A percentile compares a stretch with the other conserved stretches of the same genome.
These are phyloP conservation scores for Heritiera fomes DNA, from an alignment of 345 rosid genomes.

Conservation along the genomic window DNA sequence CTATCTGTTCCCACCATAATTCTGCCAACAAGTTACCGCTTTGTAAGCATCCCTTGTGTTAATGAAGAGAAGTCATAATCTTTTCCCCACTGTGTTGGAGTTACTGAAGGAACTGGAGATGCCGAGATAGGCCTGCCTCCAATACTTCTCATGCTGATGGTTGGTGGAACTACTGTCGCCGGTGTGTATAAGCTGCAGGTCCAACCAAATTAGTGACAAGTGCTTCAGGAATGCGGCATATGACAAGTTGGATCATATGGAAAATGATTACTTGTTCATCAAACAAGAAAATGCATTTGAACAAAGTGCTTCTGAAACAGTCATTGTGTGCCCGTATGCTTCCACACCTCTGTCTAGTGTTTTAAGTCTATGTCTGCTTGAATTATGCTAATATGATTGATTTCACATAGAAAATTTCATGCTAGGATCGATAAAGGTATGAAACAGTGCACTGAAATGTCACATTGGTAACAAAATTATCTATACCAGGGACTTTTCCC, in stretches of 20 bases:
- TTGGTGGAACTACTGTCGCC: constrained; percentile 33
- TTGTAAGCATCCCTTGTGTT: constrained; percentile 48
- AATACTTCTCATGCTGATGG: constrained; percentile 23
- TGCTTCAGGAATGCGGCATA: too few relatives aligned
- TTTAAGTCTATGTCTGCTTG: neutral
- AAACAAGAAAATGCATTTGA: neutral
- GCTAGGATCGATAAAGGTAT: neutral
- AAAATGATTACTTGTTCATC: neutral
- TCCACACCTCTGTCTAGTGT: neutral
- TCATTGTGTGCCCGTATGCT: neutral
- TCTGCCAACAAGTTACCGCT: constrained; percentile 20
- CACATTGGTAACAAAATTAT: neutral
- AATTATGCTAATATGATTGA: neutral
- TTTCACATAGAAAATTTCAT: neutral
- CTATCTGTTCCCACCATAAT: neutral
- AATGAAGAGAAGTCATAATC: constrained; percentile 51
- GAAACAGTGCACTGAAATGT: neutral
- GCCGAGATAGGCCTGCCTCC: constrained; percentile 26
- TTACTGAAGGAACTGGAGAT: constrained; percentile 24
- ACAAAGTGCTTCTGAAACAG: neutral
- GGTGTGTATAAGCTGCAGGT: constrained; percentile 38
- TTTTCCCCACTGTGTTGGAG: constrained; percentile 39
- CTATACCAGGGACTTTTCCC: neutral
- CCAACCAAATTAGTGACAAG: constrained; percentile 11
- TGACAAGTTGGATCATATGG: neutral